Conservation (phyloP, 306 rosid genomes). For the Lathyrus tuberosus region DNA sequence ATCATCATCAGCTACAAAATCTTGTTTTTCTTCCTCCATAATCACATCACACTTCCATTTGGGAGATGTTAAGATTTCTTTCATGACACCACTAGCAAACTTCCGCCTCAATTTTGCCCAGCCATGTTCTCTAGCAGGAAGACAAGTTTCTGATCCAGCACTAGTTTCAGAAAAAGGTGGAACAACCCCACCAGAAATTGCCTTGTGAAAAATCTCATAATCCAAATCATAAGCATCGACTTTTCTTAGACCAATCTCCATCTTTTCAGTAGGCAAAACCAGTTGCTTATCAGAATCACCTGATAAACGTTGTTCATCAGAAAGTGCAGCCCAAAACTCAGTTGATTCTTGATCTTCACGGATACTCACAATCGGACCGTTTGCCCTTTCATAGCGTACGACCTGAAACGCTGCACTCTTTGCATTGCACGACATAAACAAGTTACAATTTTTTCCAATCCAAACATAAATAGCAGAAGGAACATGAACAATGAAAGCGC, state of each 20-base stretch:
- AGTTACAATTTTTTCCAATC: slow-evolving; percentile 63
- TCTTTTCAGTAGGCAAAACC: slow-evolving; percentile 34
- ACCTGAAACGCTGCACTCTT: slow-evolving; percentile 75
- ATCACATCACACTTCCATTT: slow-evolving; percentile 47
- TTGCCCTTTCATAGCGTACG: slow-evolving; percentile 71
- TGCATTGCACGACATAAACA: slow-evolving; percentile 63
- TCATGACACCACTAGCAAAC: slow-evolving; percentile 59
- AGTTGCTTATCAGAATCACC: slow-evolving; percentile 43
- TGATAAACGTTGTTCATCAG: slow-evolving; percentile 38
- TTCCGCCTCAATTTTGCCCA: slow-evolving; percentile 75
- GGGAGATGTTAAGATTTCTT: slow-evolving; percentile 58
- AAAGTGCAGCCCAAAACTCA: slow-evolving; percentile 79
- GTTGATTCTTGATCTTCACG: slow-evolving; percentile 72
- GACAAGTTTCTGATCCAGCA: slow-evolving; percentile 74
- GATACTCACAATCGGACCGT: slow-evolving; percentile 57
- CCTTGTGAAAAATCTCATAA: slow-evolving; percentile 78
- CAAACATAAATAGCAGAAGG: slow-evolving; percentile 86
- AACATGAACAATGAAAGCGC: slow-evolving; percentile 82
- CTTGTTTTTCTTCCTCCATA: slow-evolving; percentile 48
- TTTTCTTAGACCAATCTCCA: slow-evolving; percentile 50
- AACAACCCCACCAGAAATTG: slow-evolving; percentile 88
- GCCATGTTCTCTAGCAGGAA: slow-evolving; percentile 81
- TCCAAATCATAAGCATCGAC: slow-evolving; percentile 80
- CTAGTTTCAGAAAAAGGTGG: slow-evolving; percentile 69
- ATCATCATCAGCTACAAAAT: slow-evolving; percentile 38